Evolutionary conservation across 192 early-diverging fungal species (phyloP), one percentile per base, ranked within the genome.

Genomic region (Linnemannia schmuckeri): DNA sequence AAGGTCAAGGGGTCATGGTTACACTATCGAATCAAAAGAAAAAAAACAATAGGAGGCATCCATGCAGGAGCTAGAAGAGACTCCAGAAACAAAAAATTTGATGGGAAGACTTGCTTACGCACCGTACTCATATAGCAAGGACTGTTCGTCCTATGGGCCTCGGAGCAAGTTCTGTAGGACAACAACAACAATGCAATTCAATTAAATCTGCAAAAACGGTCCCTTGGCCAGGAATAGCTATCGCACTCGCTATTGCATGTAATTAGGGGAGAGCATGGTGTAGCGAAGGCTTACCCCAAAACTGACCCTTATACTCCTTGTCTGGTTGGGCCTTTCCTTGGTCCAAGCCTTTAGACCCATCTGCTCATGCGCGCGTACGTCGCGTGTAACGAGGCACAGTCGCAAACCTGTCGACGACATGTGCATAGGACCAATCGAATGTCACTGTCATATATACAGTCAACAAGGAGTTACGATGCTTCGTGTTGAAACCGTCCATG

Each of bases 191-290:
- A 0, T 57, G n/a, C 8, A n/a, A 27, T 6, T 57, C 24, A 57
- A 35, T 66, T 66, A 30, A 35, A 66, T 33, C 61, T 27, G 1
- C 61, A 9, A 13, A 13, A 10, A 33, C 55, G 55, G 9, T 61
- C 55, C 9, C n/a, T 61, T 61, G n/a, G 61, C 61, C 27, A 52
- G 49, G 49, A 66, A 66, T 66, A 66, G 61, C 61, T 33, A 66
- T 57, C 61, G 30, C 27, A 9, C 10, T 6, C 61, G 13, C 61
- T 66, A 24, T 66, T 13, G 61, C 61, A 52, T 52, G 49, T 52
- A 66, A 33, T 35, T 35, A 33, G 61, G 30, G 61, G 61, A 30
- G 61, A 66, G 61, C 13, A 35, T 33, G 61, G 30, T 66, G 61
- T 35, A 66, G 30, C 33, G 27, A 66, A 4, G 61, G 33, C 24